phyloP scores from a whole-genome alignment of 140 eudicot species.

The Ambrosia hybrid region DNA sequence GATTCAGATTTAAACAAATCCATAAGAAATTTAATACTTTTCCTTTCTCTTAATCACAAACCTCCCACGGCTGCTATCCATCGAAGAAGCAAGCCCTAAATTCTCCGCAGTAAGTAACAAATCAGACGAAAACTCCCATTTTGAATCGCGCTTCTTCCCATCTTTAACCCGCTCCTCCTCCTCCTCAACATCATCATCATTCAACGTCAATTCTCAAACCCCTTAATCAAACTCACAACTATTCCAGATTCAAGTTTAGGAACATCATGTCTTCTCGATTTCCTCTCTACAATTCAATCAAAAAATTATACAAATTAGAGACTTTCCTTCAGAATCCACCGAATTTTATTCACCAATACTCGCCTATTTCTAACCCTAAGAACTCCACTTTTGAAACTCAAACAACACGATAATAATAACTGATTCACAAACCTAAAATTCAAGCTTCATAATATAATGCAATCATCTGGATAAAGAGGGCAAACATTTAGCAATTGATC shows the following conservation, averaged over 20 bases:
- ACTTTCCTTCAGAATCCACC: no score
- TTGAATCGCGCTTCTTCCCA: slow-evolving; percentile 27
- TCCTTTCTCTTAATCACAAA: slow-evolving; percentile 24
- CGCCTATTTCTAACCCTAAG: no score
- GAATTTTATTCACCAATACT: no score
- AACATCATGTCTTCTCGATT: no score
- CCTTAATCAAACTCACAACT: slow-evolving; percentile 80
- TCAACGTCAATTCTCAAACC: slow-evolving; percentile 61
- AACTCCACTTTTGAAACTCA: no score
- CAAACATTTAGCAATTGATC: no score
- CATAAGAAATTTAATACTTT: not conserved
- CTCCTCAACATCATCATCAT: slow-evolving; percentile 36
- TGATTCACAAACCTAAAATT: no score
- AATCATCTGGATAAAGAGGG: no score
- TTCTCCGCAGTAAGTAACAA: slow-evolving; percentile 70
- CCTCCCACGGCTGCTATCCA: slow-evolving; percentile 79
- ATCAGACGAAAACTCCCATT: slow-evolving; percentile 44
- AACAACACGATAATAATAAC: no score
- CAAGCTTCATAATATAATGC: no score
- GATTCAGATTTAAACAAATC: slow-evolving; percentile 10
- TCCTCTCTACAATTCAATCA: no score
- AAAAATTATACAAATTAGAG: no score
- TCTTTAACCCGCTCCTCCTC: slow-evolving; percentile 19
- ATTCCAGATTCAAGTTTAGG: slow-evolving; percentile 57
- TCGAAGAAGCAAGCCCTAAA: slow-evolving; percentile 70